Conservation (phyloP, 75 land plant species). For the Selaginella tamariscina region DNA sequence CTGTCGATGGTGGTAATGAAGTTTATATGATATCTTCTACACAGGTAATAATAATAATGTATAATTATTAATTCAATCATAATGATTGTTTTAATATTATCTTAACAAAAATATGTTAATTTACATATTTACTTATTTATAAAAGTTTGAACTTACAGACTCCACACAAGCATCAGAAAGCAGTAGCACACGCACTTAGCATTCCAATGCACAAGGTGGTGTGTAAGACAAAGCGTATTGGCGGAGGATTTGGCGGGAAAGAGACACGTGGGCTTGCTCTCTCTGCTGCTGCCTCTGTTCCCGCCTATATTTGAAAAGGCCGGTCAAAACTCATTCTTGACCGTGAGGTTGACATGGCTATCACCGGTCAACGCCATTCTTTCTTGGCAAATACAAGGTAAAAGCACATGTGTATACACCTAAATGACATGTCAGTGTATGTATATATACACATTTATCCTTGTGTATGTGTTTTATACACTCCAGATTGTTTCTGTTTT, state of each 20-base stretch:
- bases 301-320: conserved; percentile 57
- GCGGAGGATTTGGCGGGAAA: conserved; percentile 98
- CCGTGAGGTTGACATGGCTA: conserved; percentile 86
- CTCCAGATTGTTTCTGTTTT: no score
- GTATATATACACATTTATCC: conserved; percentile 17
- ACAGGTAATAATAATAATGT: conserved; percentile 38
- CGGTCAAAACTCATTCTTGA: conserved; percentile 82
- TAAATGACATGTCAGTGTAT: no score
- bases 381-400: conserved; percentile 94
- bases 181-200: conserved; percentile 68
- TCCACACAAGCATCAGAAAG: conserved; percentile 81
- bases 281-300: conserved; percentile 79
- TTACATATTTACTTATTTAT: neutral
- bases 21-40: conserved; percentile 88
- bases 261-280: conserved; percentile 74
- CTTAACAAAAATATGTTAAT: neutral
- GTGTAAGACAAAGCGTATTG: conserved; percentile 91
- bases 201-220: conserved; percentile 88
- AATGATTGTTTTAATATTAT: no score
- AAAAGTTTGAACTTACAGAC: conserved; percentile 49
- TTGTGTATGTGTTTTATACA: conserved; percentile 2
- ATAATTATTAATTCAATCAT: no score
- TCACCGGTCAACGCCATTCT: conserved; percentile 84
- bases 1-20: conserved; percentile 85
- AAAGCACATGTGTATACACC: no score